phyloP scores from a whole-genome alignment of 1,284 basidiomycete species.

The Rhodofomes roseus region DNA sequence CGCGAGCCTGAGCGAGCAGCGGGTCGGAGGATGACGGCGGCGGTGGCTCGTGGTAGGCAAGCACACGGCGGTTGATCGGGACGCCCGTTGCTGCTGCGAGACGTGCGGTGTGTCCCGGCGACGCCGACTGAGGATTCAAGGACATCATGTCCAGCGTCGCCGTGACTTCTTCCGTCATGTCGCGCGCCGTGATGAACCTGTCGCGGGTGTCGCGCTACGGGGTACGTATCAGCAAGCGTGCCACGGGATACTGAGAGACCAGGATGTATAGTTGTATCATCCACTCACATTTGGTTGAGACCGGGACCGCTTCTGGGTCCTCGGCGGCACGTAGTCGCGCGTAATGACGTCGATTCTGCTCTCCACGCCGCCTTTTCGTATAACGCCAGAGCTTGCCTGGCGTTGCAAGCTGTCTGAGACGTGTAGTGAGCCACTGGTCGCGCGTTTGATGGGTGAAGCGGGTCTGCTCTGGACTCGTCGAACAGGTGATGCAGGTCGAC shows the following conservation, averaged over 20 bases:
- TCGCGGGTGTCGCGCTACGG: slow-evolving; percentile 50
- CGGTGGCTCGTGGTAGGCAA: slow-evolving; percentile 76
- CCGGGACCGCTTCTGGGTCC: slow-evolving; percentile 65
- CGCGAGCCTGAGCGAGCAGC: slow-evolving; percentile 68
- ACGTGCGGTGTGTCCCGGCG: slow-evolving; percentile 73
- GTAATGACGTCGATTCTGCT: slow-evolving; percentile 71
- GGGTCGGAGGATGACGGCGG: slow-evolving; percentile 65
- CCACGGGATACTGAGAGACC: background rate
- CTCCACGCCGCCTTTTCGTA: slow-evolving; percentile 73
- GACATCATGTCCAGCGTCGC: slow-evolving; percentile 63
- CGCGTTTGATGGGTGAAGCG: slow-evolving; percentile 60
- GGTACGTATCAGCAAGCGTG: background rate
- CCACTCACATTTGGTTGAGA: slow-evolving; percentile 59
- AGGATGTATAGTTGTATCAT: too few species aligned
- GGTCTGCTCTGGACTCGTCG: slow-evolving; percentile 50
- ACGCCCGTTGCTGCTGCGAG: slow-evolving; percentile 72
- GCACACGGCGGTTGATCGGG: slow-evolving; percentile 67
- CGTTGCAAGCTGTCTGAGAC: slow-evolving; percentile 52
- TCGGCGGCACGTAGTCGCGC: slow-evolving; percentile 52
- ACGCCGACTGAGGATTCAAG: slow-evolving; percentile 56
- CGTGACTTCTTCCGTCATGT: slow-evolving; percentile 50
- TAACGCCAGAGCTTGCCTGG: slow-evolving; percentile 62
- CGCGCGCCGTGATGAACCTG: slow-evolving; percentile 70
- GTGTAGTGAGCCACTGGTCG: slow-evolving; percentile 42
- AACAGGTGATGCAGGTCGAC: slow-evolving; percentile 59